Base-by-base conservation (phyloP, 306 rosid genomes). In the Sophora flavescens region DNA sequence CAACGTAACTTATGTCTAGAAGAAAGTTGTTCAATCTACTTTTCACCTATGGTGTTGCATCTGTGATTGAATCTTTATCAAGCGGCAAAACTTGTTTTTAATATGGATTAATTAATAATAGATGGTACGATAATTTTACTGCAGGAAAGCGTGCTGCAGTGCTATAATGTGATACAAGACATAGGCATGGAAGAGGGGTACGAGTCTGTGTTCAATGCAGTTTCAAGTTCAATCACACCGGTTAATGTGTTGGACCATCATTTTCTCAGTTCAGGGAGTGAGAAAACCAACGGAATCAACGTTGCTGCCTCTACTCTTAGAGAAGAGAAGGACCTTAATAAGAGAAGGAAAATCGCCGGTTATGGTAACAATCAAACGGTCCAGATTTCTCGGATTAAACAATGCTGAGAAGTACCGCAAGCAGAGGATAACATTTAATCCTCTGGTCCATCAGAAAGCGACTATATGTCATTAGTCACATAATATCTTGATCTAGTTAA, bases 231-330 rank as follows among this genome's bases (percentile, higher is more conserved):
- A 4, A 84, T 52, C n/a, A 89, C 97, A 48, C 81, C 93, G 56
- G 84, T 60, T 30, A 90, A 87, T 82, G 93, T 93, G 70, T 82
- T 93, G 17, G 97, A 93, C 86, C 89, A 78, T 60, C 82, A 75
- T 59, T 89, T 86, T 80, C 89, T 86, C 8, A 86, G 93, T 87
- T 86, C 89, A 16, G 96, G 87, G 22, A 88, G 92, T 87, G 91
- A 80, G 72, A 84, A 36, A 42, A 82, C 87, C 75, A 45, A 59
- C 42, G 84, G 62, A 13, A 56, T 52, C 56, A 33, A 74, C 52
- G 32, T 74, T 30, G 30, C 63, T n/a, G 50, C 75, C 13, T 48
- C 75, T 58, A 65, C 77, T 8, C 79, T 33, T 15, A 70, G 83
- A 80, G 53, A 63, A 70, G 93, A 88, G 74, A 89, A 74, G 66